phyloP scores from a whole-genome alignment of 1,284 basidiomycete species.

The Inonotus obliquus region DNA sequence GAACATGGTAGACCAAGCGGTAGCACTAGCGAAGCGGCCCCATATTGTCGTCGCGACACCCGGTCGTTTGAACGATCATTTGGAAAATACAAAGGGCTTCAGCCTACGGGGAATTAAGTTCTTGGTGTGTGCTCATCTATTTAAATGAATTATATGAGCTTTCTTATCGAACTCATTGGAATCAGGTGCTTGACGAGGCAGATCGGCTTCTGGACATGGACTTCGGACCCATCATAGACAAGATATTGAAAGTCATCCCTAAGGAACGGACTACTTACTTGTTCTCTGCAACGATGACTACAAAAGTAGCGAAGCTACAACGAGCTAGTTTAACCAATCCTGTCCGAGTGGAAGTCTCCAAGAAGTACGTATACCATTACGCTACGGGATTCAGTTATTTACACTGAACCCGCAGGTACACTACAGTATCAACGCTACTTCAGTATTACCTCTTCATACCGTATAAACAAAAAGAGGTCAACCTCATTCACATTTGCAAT shows the following conservation, averaged over 20 bases:
- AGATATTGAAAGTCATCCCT: slow-evolving; percentile 93
- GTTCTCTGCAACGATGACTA: slow-evolving; percentile 99
- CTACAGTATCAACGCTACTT: slow-evolving; percentile 91
- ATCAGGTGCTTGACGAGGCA: slow-evolving; percentile 94
- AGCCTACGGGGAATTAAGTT: slow-evolving; percentile 85
- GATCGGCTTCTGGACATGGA: slow-evolving; percentile 97
- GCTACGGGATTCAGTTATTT: not conserved
- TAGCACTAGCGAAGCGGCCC: slow-evolving; percentile 90
- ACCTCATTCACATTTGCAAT: slow-evolving; percentile 89
- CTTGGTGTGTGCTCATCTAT: slow-evolving; percentile 54
- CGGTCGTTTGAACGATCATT: slow-evolving; percentile 90
- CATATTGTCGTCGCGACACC: slow-evolving; percentile 98
- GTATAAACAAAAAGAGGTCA: slow-evolving; percentile 87
- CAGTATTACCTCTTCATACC: slow-evolving; percentile 98
- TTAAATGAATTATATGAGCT: slow-evolving; percentile 6
- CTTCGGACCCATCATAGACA: slow-evolving; percentile 96
- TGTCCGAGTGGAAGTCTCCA: slow-evolving; percentile 89
- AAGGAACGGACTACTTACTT: slow-evolving; percentile 94
- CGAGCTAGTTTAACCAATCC: slow-evolving; percentile 94
- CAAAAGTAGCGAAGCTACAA: slow-evolving; percentile 96
- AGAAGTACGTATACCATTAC: slow-evolving; percentile 61
- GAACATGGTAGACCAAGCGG: slow-evolving; percentile 90
- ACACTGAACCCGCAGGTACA: slow-evolving; percentile 62
- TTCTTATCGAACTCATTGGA: not conserved
- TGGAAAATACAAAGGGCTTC: slow-evolving; percentile 99